phyloP scores from a whole-genome alignment of 345 rosid species.

The Aquilaria yunnanensis region DNA sequence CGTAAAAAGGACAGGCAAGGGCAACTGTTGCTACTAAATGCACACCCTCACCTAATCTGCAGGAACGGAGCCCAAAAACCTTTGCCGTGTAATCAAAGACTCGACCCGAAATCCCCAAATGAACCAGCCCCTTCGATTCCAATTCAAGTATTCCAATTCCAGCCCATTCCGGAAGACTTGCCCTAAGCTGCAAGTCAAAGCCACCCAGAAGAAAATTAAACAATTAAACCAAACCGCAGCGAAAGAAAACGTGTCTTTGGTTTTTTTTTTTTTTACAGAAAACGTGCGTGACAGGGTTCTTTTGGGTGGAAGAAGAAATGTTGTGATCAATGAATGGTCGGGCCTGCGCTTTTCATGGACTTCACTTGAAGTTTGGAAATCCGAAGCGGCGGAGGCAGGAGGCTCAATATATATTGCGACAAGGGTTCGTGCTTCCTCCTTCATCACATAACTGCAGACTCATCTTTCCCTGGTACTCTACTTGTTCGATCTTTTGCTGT shows the following conservation, averaged over 20 bases:
- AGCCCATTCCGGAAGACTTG: conserved; percentile 4
- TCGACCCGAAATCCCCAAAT: conserved; percentile 5
- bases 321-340: conserved; percentile 11
- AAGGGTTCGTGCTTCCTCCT: conserved; percentile 30
- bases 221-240: neutral
- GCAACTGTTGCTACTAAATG: neutral
- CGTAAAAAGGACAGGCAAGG: no score
- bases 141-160: conserved; percentile 37
- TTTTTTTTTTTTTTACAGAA: no score
- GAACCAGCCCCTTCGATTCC: conserved; percentile 23
- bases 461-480: conserved; percentile 25
- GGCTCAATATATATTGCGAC: conserved; percentile 24
- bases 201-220: conserved; percentile 6
- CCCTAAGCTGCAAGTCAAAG: conserved; percentile 49
- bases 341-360: conserved; percentile 36
- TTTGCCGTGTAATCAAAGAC: conserved; percentile 28
- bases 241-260: no score
- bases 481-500: neutral
- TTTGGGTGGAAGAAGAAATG: no score
- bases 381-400: neutral
- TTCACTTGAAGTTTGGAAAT: conserved; percentile 24
- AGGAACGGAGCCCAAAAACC: neutral
- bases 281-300: no score
- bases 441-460: conserved; percentile 28
- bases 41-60: conserved; percentile 22